Conservation (phyloP, 2,329 filamentous ascomycete species). For the Clonostachys rhizophaga region DNA sequence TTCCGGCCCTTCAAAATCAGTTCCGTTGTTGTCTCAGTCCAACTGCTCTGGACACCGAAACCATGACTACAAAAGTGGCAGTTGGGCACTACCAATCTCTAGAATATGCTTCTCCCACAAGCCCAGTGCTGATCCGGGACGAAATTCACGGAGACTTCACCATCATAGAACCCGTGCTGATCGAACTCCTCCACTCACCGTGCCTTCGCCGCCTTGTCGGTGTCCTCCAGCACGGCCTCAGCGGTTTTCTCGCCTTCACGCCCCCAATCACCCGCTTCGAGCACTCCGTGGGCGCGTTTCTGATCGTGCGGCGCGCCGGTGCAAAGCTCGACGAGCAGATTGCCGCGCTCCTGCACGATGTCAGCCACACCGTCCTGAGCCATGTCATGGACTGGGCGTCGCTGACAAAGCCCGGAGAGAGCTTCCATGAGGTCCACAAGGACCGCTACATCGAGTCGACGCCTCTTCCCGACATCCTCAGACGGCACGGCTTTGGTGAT, state of each 20-base stretch:
- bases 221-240: conserved; percentile 28
- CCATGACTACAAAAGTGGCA: not conserved
- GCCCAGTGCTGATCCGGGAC: conserved; percentile 16
- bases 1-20: no score
- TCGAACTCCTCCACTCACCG: conserved; percentile 23
- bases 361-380: conserved; percentile 30
- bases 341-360: conserved; percentile 29
- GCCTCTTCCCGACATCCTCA: conserved; percentile 21
- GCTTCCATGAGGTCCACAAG: conserved; percentile 33
- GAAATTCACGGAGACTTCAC: conserved; percentile 23
- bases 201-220: conserved; percentile 23
- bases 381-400: conserved; percentile 29
- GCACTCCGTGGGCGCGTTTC: conserved; percentile 30
- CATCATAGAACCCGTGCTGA: conserved; percentile 25
- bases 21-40: no score
- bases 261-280: conserved; percentile 28
- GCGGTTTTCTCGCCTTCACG: conserved; percentile 22
- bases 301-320: conserved; percentile 27
- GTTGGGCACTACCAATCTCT: not conserved
- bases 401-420: conserved; percentile 25
- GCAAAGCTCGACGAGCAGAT: conserved; percentile 26
- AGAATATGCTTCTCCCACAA: not conserved
- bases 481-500: conserved; percentile 18
- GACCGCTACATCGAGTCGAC: conserved; percentile 23
- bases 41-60: no score